Evolutionary conservation across 768 basidiomycete genomes (phyloP).

Genomic region (Flagelloscypha sp.): DNA sequence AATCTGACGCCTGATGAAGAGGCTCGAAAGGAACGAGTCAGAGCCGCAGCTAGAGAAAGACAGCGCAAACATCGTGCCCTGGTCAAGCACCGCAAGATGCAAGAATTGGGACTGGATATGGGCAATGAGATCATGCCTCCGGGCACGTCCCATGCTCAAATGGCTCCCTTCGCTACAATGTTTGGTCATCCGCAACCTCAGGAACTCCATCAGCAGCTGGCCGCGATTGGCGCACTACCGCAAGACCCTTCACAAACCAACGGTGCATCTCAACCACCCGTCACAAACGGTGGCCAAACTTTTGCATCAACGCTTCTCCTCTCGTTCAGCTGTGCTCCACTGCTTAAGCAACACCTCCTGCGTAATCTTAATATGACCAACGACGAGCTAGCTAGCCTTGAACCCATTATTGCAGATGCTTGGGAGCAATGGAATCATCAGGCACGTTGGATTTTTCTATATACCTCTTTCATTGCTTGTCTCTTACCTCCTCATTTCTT

Average conservation of each 20-base stretch:
- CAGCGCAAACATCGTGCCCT: slow-evolving; percentile 76
- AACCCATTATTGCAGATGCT: slow-evolving; percentile 74
- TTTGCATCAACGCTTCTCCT: slow-evolving; percentile 74
- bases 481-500: slow-evolving; percentile 3
- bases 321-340: slow-evolving; percentile 66
- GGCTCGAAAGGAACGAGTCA: slow-evolving; percentile 59
- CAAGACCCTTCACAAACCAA: slow-evolving; percentile 37
- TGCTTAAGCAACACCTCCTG: slow-evolving; percentile 68
- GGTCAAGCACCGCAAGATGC: slow-evolving; percentile 74
- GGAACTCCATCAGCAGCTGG: slow-evolving; percentile 27
- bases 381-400: slow-evolving; percentile 71
- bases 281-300: slow-evolving; percentile 55
- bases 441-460: slow-evolving; percentile 30
- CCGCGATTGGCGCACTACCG: slow-evolving; percentile 15
- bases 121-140: slow-evolving; percentile 56
- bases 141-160: slow-evolving; percentile 16
- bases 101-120: slow-evolving; percentile 78
- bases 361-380: slow-evolving; percentile 66
- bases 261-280: slow-evolving; percentile 50
- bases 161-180: too few relatives aligned
- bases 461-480: slow-evolving; percentile 3
- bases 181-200: slow-evolving; percentile 33
- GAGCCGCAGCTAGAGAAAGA: slow-evolving; percentile 70
- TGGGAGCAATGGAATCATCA: slow-evolving; percentile 85
- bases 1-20: slow-evolving; percentile 55